Percentiles rank a stretch among this genome's conserved stretches.
Evolutionary conservation across 768 basidiomycete species (phyloP).

Genomic region (Suillus fuscotomentosus): DNA sequence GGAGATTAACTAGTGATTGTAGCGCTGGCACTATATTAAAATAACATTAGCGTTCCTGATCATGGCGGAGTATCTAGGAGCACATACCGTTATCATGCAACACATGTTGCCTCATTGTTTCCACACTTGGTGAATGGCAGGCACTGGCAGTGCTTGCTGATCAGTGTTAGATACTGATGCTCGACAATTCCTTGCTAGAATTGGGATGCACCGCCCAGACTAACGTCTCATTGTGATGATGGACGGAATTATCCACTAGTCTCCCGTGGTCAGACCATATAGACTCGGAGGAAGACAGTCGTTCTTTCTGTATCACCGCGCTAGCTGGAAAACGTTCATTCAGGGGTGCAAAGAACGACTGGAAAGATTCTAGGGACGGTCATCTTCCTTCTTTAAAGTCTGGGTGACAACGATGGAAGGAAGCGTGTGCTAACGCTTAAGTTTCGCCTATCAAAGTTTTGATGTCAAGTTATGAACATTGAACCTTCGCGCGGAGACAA

Average conservation of each 20-base stretch:
- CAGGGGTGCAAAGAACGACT: not conserved
- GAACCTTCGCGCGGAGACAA: not conserved
- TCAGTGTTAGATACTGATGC: not conserved
- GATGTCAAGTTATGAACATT: not conserved
- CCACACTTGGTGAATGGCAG: not conserved
- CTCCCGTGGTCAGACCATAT: not conserved
- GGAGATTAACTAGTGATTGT: not conserved
- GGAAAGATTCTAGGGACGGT: not conserved
- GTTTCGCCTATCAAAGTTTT: not conserved
- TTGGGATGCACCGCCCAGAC: not conserved
- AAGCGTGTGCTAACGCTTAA: not conserved
- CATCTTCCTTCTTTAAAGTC: not conserved
- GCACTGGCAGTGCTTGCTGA: not conserved
- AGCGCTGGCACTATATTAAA: not conserved
- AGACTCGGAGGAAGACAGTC: not conserved
- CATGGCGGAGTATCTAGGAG: not conserved
- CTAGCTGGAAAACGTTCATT: not conserved
- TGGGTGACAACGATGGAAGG: not conserved
- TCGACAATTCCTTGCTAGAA: not conserved
- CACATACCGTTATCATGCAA: not conserved
- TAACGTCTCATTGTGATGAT: not conserved
- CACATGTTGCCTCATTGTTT: not conserved
- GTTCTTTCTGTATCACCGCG: not conserved
- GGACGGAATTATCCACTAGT: not conserved
- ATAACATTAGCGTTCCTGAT: not conserved